phyloP scores from a whole-genome alignment of 2,329 filamentous ascomycete species.

The Colletotrichum musicola region DNA sequence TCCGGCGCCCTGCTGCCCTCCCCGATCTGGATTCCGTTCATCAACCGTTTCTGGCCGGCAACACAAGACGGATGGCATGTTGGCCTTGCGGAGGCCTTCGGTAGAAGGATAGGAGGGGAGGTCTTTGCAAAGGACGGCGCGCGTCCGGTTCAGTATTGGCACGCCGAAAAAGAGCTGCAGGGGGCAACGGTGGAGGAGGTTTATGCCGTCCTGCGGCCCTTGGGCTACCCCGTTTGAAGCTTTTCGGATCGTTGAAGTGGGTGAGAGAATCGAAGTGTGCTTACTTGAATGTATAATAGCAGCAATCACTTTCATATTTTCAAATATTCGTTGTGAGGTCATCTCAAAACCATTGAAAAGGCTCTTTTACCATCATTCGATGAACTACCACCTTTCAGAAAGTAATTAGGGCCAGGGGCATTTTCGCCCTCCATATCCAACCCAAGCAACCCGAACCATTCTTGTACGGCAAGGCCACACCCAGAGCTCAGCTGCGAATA shows the following conservation, averaged over 20 bases:
- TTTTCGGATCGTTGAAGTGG: neutral
- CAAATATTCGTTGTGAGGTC: too few relatives aligned
- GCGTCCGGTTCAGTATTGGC: neutral
- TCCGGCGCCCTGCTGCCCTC: neutral
- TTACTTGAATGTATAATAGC: too few relatives aligned
- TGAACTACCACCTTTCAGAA: too few relatives aligned
- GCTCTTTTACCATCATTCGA: too few relatives aligned
- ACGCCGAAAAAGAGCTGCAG: neutral
- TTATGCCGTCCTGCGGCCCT: neutral
- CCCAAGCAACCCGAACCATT: neutral
- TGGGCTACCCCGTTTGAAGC: neutral
- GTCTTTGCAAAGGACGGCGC: neutral
- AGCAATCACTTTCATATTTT: too few relatives aligned
- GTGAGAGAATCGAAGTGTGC: too few relatives aligned
- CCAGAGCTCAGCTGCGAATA: constrained; percentile 15
- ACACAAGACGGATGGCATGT: neutral
- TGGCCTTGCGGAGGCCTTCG: neutral
- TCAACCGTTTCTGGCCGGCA: neutral
- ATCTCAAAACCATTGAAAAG: too few relatives aligned
- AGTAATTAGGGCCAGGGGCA: too few relatives aligned
- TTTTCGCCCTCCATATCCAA: neutral
- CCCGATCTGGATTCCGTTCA: neutral
- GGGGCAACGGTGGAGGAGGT: neutral
- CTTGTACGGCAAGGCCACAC: too few relatives aligned
- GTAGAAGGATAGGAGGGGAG: neutral